Base-by-base conservation (phyloP, 495 filamentous ascomycete species). In the Rusavskia elegans region DNA sequence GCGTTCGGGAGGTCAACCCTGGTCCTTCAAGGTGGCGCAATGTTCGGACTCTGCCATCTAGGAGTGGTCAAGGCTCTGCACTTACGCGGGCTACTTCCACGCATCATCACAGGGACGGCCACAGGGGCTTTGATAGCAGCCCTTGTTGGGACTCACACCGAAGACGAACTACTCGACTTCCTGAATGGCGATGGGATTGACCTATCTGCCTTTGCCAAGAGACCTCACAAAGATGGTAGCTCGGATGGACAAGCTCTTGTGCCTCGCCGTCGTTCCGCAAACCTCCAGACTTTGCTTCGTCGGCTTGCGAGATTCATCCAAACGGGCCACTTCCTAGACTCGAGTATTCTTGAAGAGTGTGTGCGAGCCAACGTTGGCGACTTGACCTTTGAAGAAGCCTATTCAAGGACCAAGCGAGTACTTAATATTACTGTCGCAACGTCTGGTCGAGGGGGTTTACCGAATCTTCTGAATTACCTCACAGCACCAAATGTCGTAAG, bases 361-460 rank as follows among this genome's bases (percentile, higher is more conserved):
- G 85, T 95, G 2, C 74, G 83, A 27, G 78, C 80, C 11, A 94
- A 95, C 59, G 79, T 95, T 4, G 89, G 87, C 8, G 85, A 94
- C 57, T 61, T 95, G 20, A 97, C 89, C 0, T 97, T 97, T 58
- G 87, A 95, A 68, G 90, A 96, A 64, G 90, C 90, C 2, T 95
- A 90, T 62, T 74, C 81, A 35, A 75, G 79, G 45, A 95, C 88
- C 11, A 92, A 89, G 61, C 73, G 87, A 30, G 82, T 95, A 21
- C 71, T 97, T 54, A 95, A 95, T 62, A 95, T 97, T 62, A 95
- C 88, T 1, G 82, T 97, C 39, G 83, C 83, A 2, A 84, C 83
- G 2, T 77, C 76, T 9, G 79, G 78, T 13, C 73, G 81, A 40
- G 79, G 79, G n/a, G 86, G 84, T 45, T 78, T 86, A 2, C 90